Percentiles rank a stretch among this genome's conserved stretches.
These are phyloP conservation scores for Solanum sitiens DNA, from an alignment of 257 asterid species.

Conservation along the genomic window DNA sequence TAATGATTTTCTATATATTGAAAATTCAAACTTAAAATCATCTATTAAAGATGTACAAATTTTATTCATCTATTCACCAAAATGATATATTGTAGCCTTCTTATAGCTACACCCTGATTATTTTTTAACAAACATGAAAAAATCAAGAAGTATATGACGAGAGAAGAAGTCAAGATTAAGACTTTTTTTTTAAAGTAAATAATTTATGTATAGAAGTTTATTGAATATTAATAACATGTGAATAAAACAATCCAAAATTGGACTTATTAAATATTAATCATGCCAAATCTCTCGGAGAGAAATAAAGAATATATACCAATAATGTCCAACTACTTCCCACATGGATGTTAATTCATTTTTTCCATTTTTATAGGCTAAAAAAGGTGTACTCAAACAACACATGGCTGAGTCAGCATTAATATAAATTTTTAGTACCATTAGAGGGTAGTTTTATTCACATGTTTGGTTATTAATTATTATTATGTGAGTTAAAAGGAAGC, in stretches of 20 bases:
- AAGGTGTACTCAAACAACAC: neutral
- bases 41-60: neutral
- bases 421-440: neutral
- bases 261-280: neutral
- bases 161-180: fast-evolving
- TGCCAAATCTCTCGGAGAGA: neutral
- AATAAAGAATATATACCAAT: neutral
- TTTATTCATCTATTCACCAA: neutral
- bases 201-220: neutral
- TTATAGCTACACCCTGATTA: too few species aligned
- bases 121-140: neutral
- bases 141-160: neutral
- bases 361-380: neutral
- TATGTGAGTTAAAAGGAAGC: neutral
- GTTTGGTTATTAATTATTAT: neutral
- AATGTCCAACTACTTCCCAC: neutral
- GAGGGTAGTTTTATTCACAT: neutral
- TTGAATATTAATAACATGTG: neutral
- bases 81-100: neutral
- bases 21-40: neutral
- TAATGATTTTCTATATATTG: too few species aligned
- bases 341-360: neutral
- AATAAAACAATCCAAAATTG: neutral
- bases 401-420: neutral
- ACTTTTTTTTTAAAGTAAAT: neutral